These are phyloP conservation scores for Teratosphaeria zuluensis DNA, from an alignment of 2,329 filamentous ascomycete species.

Conservation along the genomic window DNA sequence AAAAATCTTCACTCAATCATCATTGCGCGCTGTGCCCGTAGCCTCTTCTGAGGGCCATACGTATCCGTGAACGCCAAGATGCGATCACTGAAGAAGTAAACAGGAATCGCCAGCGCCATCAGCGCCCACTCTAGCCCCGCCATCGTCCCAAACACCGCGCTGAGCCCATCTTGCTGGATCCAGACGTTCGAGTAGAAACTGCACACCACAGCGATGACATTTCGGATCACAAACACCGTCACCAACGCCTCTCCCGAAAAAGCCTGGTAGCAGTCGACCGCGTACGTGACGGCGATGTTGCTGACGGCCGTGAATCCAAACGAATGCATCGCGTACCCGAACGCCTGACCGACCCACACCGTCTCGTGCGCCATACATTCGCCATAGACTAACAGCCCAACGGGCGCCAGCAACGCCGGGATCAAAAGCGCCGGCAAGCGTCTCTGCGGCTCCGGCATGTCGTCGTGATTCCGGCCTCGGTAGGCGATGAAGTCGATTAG, in stretches of 20 bases:
- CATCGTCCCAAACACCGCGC: slow-evolving; percentile 19
- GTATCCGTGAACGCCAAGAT: slow-evolving; percentile 7
- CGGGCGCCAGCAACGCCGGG: slow-evolving; percentile 19
- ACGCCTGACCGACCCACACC: slow-evolving; percentile 13
- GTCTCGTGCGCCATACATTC: slow-evolving; percentile 13
- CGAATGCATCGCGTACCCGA: slow-evolving; percentile 22
- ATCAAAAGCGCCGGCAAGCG: slow-evolving; percentile 19
- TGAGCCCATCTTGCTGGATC: slow-evolving; percentile 12
- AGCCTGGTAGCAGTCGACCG: slow-evolving; percentile 19
- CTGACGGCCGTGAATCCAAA: slow-evolving; percentile 22
- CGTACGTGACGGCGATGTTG: slow-evolving; percentile 22
- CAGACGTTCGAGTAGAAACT: slow-evolving; percentile 20
- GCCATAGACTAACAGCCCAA: slow-evolving; percentile 25
- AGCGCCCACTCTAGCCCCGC: slow-evolving; percentile 16
- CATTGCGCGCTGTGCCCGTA: not conserved
- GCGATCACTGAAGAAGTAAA: slow-evolving; percentile 9
- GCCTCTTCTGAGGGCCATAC: slow-evolving; percentile 11
- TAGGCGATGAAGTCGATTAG: slow-evolving; percentile 23
- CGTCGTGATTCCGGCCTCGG: slow-evolving; percentile 12
- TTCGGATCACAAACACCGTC: slow-evolving; percentile 21
- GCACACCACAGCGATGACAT: slow-evolving; percentile 19
- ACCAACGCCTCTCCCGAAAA: slow-evolving; percentile 22
- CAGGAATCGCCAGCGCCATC: slow-evolving; percentile 9
- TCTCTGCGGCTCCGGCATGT: slow-evolving; percentile 16
- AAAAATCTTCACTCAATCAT: not conserved